These are phyloP conservation scores for Mortierella claussenii DNA, from an alignment of 192 early-diverging fungal genomes.

Conservation along the genomic window DNA sequence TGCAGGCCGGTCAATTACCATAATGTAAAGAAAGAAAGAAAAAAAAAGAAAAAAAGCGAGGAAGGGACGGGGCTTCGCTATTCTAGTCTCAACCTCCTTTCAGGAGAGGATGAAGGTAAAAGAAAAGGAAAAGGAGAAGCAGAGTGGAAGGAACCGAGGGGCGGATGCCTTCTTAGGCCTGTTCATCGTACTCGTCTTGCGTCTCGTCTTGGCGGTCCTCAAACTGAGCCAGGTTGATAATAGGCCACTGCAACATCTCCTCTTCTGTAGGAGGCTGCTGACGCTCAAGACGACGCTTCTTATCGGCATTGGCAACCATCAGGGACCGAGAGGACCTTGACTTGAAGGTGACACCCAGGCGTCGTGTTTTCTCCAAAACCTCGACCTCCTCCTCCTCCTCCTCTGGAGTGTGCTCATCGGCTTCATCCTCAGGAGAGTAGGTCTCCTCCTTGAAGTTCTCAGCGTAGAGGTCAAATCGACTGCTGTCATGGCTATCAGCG, in stretches of 20 bases:
- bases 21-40: no score
- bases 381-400: no score
- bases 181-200: slow-evolving; percentile 34
- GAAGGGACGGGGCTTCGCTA: background rate
- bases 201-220: slow-evolving; percentile 34
- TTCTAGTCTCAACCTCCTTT: background rate
- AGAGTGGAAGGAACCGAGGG: background rate
- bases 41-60: slow-evolving; percentile 8
- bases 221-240: slow-evolving; percentile 23
- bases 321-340: slow-evolving; percentile 3
- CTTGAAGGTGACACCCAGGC: no score
- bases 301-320: background rate
- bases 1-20: no score
- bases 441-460: slow-evolving; percentile 36
- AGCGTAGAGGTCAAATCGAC: slow-evolving; percentile 30
- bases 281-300: slow-evolving; percentile 7
- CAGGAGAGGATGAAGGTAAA: no score
- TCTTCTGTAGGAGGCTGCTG: slow-evolving; percentile 32
- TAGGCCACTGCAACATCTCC: slow-evolving; percentile 45
- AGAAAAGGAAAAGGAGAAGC: slow-evolving; percentile 1
- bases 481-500: background rate
- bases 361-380: no score
- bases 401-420: background rate
- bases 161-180: slow-evolving; percentile 67
- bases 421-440: background rate